Evolutionary conservation across 1,284 basidiomycete genomes (phyloP).

Genomic region (Phellopilus nigrolimitatus): DNA sequence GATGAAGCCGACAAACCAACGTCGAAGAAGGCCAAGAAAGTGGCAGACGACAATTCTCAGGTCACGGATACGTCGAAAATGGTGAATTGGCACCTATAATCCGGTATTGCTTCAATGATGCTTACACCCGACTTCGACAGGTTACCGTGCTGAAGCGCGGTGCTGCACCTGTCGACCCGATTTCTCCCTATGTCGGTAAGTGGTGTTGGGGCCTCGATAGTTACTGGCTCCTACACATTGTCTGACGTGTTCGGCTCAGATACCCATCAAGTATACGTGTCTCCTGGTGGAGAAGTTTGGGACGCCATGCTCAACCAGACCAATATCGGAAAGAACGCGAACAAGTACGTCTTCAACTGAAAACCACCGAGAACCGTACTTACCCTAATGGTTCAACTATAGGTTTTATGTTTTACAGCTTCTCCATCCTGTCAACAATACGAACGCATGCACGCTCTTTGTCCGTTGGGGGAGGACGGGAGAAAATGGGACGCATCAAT

Average conservation of each 20-base stretch:
- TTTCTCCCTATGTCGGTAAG: conserved; percentile 45
- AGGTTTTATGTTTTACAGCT: conserved; percentile 66
- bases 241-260: conserved; percentile 29
- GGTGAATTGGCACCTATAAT: conserved; percentile 22
- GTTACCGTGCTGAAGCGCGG: conserved; percentile 55
- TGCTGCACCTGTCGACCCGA: conserved; percentile 55
- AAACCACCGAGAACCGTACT: no score
- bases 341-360: conserved; percentile 41
- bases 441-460: conserved; percentile 37
- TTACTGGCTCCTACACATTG: neutral
- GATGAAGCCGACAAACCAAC: conserved; percentile 27
- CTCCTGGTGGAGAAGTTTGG: conserved; percentile 44
- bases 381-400: conserved; percentile 8
- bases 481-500: conserved; percentile 45
- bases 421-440: conserved; percentile 45
- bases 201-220: conserved; percentile 20
- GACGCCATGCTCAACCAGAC: conserved; percentile 72
- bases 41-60: conserved; percentile 18
- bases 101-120: conserved; percentile 12
- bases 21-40: conserved; percentile 36
- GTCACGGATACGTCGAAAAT: conserved; percentile 33
- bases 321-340: conserved; percentile 54
- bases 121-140: conserved; percentile 27
- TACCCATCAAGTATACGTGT: conserved; percentile 52
- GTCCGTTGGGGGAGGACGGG: conserved; percentile 63